A percentile compares a stretch with the other conserved stretches of the same genome.
These are phyloP conservation scores for Melanogaster broomeanus DNA, from an alignment of 768 basidiomycete genomes.

Conservation along the genomic window DNA sequence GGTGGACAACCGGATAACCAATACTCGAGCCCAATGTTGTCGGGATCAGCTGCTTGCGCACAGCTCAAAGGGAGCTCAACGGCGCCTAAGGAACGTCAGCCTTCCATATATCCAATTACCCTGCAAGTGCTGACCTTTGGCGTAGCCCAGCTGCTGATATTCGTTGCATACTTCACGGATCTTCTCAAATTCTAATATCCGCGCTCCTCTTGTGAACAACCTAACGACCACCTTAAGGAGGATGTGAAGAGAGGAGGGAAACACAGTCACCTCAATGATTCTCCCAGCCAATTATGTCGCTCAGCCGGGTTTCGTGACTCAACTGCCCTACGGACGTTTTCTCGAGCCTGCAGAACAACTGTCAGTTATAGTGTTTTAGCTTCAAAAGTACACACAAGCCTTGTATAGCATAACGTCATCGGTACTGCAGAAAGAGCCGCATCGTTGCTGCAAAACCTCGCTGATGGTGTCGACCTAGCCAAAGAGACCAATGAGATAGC, in stretches of 20 bases:
- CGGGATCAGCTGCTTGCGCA: constrained; percentile 75
- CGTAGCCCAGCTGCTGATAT: constrained; percentile 82
- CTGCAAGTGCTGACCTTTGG: constrained; percentile 58
- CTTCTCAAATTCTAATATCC: constrained; percentile 80
- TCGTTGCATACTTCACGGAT: constrained; percentile 87
- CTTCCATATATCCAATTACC: neutral
- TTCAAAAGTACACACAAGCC: constrained; percentile 40
- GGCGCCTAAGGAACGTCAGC: constrained; percentile 53
- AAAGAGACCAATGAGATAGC: constrained; percentile 8
- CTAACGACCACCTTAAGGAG: constrained; percentile 39
- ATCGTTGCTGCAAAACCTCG: constrained; percentile 90
- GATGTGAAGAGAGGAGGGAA: neutral
- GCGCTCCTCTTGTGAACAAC: constrained; percentile 85
- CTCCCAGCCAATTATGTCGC: constrained; percentile 75
- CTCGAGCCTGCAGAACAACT: constrained; percentile 67
- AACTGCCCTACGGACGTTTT: constrained; percentile 88
- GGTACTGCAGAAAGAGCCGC: constrained; percentile 96
- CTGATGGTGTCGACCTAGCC: constrained; percentile 92
- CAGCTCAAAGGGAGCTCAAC: constrained; percentile 84
- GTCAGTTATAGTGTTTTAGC: constrained; percentile 5
- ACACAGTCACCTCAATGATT: constrained; percentile 74
- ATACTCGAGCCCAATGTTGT: constrained; percentile 72
- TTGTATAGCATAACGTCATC: constrained; percentile 99
- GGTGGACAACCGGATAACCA: constrained; percentile 66
- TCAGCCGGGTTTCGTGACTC: constrained; percentile 76